Evolutionary conservation across 2,329 filamentous ascomycete genomes (phyloP).

Genomic region (Talaromyces marneffei): DNA sequence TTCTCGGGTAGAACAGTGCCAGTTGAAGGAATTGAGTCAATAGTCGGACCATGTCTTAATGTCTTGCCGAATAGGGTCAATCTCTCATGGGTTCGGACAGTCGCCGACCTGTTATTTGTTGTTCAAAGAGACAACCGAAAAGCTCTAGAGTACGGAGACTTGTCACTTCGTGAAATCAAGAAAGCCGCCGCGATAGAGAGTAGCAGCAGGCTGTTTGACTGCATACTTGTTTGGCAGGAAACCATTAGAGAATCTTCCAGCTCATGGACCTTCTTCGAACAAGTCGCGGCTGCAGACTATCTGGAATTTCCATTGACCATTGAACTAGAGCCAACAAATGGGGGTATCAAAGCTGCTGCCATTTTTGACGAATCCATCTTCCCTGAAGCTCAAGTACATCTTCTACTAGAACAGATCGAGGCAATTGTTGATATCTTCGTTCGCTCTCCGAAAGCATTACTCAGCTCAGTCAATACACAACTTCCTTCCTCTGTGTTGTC

Average conservation of each 20-base stretch:
- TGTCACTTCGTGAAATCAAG: constrained; percentile 66
- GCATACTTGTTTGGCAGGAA: constrained; percentile 80
- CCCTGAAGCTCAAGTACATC: constrained; percentile 48
- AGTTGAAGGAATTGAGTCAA: constrained; percentile 61
- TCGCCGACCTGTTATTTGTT: constrained; percentile 56
- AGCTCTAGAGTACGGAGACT: constrained; percentile 56
- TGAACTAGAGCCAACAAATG: constrained; percentile 62
- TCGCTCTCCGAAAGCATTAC: constrained; percentile 26
- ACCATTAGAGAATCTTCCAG: constrained; percentile 45
- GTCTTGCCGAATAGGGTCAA: constrained; percentile 68
- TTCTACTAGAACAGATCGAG: constrained; percentile 59
- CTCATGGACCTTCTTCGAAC: constrained; percentile 41
- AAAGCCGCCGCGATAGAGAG: constrained; percentile 51
- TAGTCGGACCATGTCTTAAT: constrained; percentile 74
- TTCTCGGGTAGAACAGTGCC: constrained; percentile 76
- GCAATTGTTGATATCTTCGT: constrained; percentile 45
- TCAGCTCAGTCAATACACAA: constrained; percentile 27
- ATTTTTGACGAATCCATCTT: constrained; percentile 54
- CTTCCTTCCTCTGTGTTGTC: constrained; percentile 42
- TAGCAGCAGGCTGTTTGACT: constrained; percentile 61
- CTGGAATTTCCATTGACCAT: constrained; percentile 71
- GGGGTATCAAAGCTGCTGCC: constrained; percentile 46
- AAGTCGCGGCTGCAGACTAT: constrained; percentile 60
- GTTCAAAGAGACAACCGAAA: constrained; percentile 62
- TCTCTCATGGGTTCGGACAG: constrained; percentile 45